Percentiles rank a stretch among this genome's conserved stretches.
Conservation (phyloP, 2,329 filamentous ascomycete species). For the Dactylellina leptospora region DNA sequence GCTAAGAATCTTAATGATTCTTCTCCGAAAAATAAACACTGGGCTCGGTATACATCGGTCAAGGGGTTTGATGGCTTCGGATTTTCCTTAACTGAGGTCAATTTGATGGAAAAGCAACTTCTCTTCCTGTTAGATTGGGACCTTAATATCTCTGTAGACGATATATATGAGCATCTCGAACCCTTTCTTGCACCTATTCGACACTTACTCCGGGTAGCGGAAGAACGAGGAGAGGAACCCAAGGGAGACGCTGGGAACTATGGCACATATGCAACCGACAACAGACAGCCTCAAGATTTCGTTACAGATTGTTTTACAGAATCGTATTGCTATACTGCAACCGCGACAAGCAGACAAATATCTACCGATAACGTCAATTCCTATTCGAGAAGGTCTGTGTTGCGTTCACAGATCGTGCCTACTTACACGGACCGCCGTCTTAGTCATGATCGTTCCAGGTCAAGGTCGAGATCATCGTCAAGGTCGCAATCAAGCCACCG, state of each 20-base stretch:
- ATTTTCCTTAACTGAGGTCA: slow-evolving; percentile 94
- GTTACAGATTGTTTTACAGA: not conserved
- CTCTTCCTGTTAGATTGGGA: slow-evolving; percentile 96
- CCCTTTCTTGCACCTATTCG: slow-evolving; percentile 88
- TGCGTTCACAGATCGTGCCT: slow-evolving; percentile 24
- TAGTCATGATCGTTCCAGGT: slow-evolving; percentile 14
- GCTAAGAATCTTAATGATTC: slow-evolving; percentile 99
- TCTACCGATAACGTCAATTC: not conserved
- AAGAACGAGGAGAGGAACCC: slow-evolving; percentile 63
- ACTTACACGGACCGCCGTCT: slow-evolving; percentile 5
- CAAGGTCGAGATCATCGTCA: slow-evolving; percentile 11
- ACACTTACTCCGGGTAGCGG: slow-evolving; percentile 61
- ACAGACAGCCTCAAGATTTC: not conserved
- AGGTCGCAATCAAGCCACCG: slow-evolving; percentile 26
- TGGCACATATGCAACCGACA: not conserved
- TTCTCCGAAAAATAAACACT: slow-evolving; percentile 99
- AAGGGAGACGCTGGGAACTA: not conserved
- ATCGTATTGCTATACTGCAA: not conserved
- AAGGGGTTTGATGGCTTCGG: slow-evolving; percentile 78
- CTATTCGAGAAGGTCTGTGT: slow-evolving; percentile 2
- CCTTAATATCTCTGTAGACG: slow-evolving; percentile 81
- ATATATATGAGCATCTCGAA: slow-evolving; percentile 87
- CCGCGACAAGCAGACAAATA: not conserved
- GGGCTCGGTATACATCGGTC: slow-evolving; percentile 90
- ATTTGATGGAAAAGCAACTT: slow-evolving; percentile 99